Percentiles rank a stretch among this genome's conserved stretches.
Evolutionary conservation across 768 basidiomycete species (phyloP).

Genomic region (Boletus patriciae): DNA sequence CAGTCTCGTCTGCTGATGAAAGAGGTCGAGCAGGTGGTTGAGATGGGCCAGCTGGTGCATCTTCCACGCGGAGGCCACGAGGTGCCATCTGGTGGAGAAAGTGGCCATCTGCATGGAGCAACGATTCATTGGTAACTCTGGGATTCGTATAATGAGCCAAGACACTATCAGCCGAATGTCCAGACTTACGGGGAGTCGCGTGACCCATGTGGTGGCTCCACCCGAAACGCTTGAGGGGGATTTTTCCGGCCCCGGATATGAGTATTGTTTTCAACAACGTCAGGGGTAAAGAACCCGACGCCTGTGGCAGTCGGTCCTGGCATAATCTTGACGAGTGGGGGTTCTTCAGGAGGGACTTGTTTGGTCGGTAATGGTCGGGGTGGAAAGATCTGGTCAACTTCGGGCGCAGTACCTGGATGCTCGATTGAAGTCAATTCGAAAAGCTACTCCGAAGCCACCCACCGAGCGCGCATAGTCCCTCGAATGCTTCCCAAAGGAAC

Average conservation of each 20-base stretch:
- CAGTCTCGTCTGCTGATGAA: slow-evolving; percentile 80
- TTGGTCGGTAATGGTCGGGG: slow-evolving; percentile 57
- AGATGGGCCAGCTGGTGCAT: slow-evolving; percentile 39
- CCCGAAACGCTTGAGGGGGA: slow-evolving; percentile 55
- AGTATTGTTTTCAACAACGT: slow-evolving; percentile 54
- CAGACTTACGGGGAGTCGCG: slow-evolving; percentile 63
- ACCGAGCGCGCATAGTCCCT: slow-evolving; percentile 83
- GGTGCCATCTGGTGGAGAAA: slow-evolving; percentile 48
- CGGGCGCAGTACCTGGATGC: slow-evolving; percentile 60
- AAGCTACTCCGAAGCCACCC: slow-evolving; percentile 21
- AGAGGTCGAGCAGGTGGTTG: slow-evolving; percentile 63
- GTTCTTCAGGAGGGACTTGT: slow-evolving; percentile 53
- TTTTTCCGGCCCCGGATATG: slow-evolving; percentile 60
- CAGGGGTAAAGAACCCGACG: slow-evolving; percentile 76
- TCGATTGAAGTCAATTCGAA: slow-evolving; percentile 13
- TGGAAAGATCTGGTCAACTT: slow-evolving; percentile 73
- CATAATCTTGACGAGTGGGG: slow-evolving; percentile 36
- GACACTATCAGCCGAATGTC: background rate
- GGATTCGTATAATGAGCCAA: slow-evolving; percentile 8
- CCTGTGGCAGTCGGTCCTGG: slow-evolving; percentile 58
- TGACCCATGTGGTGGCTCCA: slow-evolving; percentile 49
- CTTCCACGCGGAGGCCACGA: slow-evolving; percentile 44
- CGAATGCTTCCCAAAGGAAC: slow-evolving; percentile 90
- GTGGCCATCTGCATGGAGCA: slow-evolving; percentile 56
- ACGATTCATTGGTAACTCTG: slow-evolving; percentile 59